Conservation (phyloP, 2,329 filamentous ascomycete species). For the Aquanectria penicillioides region DNA sequence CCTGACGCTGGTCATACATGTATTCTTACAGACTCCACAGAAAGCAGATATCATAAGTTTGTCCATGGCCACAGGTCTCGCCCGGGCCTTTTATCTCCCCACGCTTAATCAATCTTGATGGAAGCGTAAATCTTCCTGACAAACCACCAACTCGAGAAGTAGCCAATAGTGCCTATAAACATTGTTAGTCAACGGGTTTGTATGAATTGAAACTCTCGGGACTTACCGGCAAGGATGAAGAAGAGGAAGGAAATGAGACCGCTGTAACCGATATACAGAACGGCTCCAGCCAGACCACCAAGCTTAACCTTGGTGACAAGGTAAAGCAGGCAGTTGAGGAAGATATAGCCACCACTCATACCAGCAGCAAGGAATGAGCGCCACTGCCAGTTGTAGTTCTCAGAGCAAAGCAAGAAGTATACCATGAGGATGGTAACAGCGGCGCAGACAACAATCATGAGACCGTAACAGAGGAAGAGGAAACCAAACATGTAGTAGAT, state of each 20-base stretch:
- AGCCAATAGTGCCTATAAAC: slow-evolving; percentile 85
- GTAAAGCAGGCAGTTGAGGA: slow-evolving; percentile 89
- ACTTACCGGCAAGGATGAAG: slow-evolving; percentile 91
- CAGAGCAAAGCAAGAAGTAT: slow-evolving; percentile 94
- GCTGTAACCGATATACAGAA: slow-evolving; percentile 94
- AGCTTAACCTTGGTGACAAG: slow-evolving; percentile 90
- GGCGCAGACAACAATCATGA: slow-evolving; percentile 96
- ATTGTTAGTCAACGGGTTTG: slow-evolving; percentile 32
- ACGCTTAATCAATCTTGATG: slow-evolving; percentile 91
- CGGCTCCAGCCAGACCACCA: slow-evolving; percentile 83
- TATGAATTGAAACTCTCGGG: background rate
- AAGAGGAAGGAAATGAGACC: slow-evolving; percentile 89
- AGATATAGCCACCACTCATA: slow-evolving; percentile 91
- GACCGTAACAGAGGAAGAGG: slow-evolving; percentile 94
- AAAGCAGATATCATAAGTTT: slow-evolving; percentile 32
- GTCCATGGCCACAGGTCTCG: slow-evolving; percentile 22
- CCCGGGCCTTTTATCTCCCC: slow-evolving; percentile 2
- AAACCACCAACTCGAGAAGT: slow-evolving; percentile 94
- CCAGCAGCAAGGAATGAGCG: slow-evolving; percentile 91
- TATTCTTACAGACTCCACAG: slow-evolving; percentile 42
- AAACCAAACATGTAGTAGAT: slow-evolving; percentile 99
- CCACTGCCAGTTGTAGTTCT: slow-evolving; percentile 99
- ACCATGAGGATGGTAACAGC: slow-evolving; percentile 93
- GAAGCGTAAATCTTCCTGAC: slow-evolving; percentile 93
- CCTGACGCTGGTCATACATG: slow-evolving; percentile 44